Evolutionary conservation across 2,329 filamentous ascomycete genomes (phyloP).

Genomic region (Apiospora marii): DNA sequence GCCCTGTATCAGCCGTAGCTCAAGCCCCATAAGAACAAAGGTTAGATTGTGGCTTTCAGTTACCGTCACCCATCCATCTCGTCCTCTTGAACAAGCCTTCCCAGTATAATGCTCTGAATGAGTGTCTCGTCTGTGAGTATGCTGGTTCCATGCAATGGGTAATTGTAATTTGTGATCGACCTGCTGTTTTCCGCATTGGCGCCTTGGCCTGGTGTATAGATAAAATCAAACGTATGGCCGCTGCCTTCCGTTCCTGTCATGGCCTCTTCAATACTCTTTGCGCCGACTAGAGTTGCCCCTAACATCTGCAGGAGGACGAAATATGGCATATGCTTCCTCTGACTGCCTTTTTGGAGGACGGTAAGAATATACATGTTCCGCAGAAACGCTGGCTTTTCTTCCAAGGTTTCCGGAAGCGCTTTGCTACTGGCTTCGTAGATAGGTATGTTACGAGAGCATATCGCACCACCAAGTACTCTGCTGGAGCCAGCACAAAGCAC

Average conservation of each 20-base stretch:
- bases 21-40: neutral
- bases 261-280: conserved; percentile 71
- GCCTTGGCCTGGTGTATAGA: conserved; percentile 73
- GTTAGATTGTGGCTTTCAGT: neutral
- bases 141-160: conserved; percentile 28
- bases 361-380: conserved; percentile 71
- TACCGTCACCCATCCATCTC: conserved; percentile 47
- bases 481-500: conserved; percentile 87
- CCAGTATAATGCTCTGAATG: conserved; percentile 90
- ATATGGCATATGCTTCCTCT: conserved; percentile 73
- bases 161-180: conserved; percentile 40
- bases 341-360: conserved; percentile 67
- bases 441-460: conserved; percentile 75
- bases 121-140: conserved; percentile 82
- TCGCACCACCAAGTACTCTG: conserved; percentile 75
- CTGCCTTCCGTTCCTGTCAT: conserved; percentile 59
- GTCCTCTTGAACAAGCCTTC: conserved; percentile 73
- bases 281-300: conserved; percentile 74
- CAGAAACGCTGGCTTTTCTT: conserved; percentile 67
- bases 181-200: conserved; percentile 53
- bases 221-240: conserved; percentile 70
- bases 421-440: conserved; percentile 67
- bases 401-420: conserved; percentile 64
- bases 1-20: too few species aligned
- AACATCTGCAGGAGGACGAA: conserved; percentile 82